Conservation (phyloP, 495 filamentous ascomycete genomes). For the Aspergillus carlsbadensis region DNA sequence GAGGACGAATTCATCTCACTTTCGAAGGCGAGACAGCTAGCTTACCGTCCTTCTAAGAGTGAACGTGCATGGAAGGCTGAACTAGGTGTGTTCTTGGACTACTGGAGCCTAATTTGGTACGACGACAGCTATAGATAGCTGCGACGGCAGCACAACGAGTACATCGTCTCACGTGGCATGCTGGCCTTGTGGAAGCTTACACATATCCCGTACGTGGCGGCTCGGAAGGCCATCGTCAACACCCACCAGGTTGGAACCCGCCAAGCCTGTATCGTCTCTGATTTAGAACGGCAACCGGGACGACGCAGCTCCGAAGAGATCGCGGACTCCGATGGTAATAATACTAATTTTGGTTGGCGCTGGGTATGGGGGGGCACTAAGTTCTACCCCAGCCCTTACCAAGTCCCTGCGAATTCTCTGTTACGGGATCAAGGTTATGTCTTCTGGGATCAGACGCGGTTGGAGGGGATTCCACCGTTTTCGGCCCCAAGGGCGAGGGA, state of each 20-base stretch:
- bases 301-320: neutral
- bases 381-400: neutral
- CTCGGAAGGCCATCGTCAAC: neutral
- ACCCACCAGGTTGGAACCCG: neutral
- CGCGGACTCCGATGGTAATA: neutral
- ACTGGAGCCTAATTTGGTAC: neutral
- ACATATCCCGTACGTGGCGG: neutral
- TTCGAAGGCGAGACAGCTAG: neutral
- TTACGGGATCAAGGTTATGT: neutral
- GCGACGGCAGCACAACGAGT: neutral
- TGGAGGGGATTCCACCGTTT: neutral
- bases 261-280: neutral
- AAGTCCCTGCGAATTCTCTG: neutral
- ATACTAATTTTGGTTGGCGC: neutral
- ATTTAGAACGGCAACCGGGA: neutral
- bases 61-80: neutral
- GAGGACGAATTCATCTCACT: neutral
- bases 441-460: neutral
- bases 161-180: neutral
- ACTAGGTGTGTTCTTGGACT: neutral
- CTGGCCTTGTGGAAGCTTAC: neutral
- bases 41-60: neutral
- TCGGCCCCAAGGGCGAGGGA: neutral
- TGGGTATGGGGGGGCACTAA: neutral
- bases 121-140: neutral